These are phyloP conservation scores for Cichorium intybus DNA, from an alignment of 140 eudicot species.

Conservation along the genomic window DNA sequence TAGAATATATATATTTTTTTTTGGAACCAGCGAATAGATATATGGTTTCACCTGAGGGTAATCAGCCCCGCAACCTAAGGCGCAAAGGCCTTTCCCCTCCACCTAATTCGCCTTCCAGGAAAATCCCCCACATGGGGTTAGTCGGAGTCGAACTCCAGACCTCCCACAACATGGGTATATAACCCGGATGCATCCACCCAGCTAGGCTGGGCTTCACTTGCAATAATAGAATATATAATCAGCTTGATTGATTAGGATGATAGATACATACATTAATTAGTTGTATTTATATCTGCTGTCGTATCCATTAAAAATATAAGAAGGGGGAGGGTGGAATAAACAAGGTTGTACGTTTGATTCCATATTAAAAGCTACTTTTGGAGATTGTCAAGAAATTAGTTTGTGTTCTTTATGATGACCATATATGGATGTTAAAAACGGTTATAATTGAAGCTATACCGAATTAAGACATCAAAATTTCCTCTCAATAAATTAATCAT, in stretches of 20 bases:
- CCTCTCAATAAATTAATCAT: slow-evolving; percentile 1
- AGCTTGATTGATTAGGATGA: slow-evolving; percentile 24
- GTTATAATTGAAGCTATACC: slow-evolving; percentile 6
- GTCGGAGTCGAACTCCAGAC: too few relatives aligned
- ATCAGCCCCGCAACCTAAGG: too few relatives aligned
- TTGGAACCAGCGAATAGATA: too few relatives aligned
- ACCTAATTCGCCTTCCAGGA: too few relatives aligned
- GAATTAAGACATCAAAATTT: slow-evolving; percentile 7
- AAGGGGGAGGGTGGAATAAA: not conserved
- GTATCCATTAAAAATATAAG: slow-evolving; percentile 2
- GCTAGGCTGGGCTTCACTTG: too few relatives aligned
- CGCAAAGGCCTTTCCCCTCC: too few relatives aligned
- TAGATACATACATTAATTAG: slow-evolving; percentile 10
- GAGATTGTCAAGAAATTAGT: slow-evolving; percentile 22
- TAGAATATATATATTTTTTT: slow-evolving; percentile 20
- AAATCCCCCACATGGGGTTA: too few relatives aligned
- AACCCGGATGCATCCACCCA: too few relatives aligned
- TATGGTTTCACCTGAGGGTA: too few relatives aligned
- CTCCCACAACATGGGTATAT: too few relatives aligned
- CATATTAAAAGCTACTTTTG: slow-evolving; percentile 29
- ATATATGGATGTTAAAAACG: not conserved
- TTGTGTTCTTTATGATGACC: not conserved
- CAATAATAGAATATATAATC: slow-evolving; percentile 15
- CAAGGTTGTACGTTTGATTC: slow-evolving; percentile 18
- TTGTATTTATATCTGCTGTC: slow-evolving; percentile 4